Percentiles rank a stretch among this genome's conserved stretches.
These are phyloP conservation scores for Yamadazyma triangularis DNA, from an alignment of 1,139 yeast species.

Conservation along the genomic window DNA sequence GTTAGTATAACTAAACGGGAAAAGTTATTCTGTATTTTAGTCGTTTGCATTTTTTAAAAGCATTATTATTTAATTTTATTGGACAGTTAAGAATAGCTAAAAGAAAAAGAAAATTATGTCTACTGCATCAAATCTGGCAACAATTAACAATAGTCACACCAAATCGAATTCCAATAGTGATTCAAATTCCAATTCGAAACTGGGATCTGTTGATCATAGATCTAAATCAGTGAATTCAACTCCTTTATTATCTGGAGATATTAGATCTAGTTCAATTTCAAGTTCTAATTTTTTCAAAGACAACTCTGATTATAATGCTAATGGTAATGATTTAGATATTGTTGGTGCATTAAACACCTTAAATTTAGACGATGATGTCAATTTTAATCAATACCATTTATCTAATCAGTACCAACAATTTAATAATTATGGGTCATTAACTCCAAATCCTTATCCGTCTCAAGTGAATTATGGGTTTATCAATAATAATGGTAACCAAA, in stretches of 20 bases:
- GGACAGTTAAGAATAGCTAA: neutral
- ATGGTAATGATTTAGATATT: constrained; percentile 27
- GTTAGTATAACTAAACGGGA: too few relatives aligned
- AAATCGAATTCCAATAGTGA: neutral
- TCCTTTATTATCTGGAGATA: constrained; percentile 5
- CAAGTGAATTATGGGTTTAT: constrained; percentile 4
- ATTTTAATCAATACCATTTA: constrained; percentile 6
- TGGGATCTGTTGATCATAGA: neutral
- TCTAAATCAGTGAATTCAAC: constrained; percentile 4
- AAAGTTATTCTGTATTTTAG: neutral
- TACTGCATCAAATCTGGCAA: constrained; percentile 1
- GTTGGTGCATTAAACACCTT: constrained; percentile 41
- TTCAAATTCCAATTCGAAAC: constrained; percentile 1
- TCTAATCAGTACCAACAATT: neutral
- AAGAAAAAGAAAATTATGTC: neutral
- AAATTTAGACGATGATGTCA: constrained; percentile 34
- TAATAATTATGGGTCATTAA: constrained; percentile 3
- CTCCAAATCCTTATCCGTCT: constrained; percentile 6
- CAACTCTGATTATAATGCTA: constrained; percentile 18
- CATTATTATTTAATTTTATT: too few relatives aligned
- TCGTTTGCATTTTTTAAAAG: neutral
- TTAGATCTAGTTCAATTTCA: constrained; percentile 6
- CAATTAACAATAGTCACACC: neutral
- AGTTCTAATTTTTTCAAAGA: constrained; percentile 13
- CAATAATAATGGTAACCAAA: constrained; percentile 20